Evolutionary conservation across 2,329 filamentous ascomycete genomes (phyloP), one percentile per base, ranked within the genome.

Genomic region (Aspergillus ochraceoroseus): DNA sequence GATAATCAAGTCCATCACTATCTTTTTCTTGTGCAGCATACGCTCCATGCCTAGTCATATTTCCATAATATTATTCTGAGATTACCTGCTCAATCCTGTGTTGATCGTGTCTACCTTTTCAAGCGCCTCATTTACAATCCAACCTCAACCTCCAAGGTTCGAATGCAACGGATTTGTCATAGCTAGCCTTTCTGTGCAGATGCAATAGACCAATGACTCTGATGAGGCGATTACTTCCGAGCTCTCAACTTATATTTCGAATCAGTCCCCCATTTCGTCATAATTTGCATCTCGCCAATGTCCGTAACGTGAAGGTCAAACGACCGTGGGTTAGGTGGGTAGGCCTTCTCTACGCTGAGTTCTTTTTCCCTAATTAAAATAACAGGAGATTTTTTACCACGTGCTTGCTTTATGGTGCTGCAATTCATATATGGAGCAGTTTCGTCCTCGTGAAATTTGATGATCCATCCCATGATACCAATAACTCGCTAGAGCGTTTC

Each of bases 241-340:
- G 46, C 41, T 35, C 49, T 47, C 54, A 48, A 49, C 37, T 51
- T 23, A 46, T 47, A 28, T 52, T 58, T 39, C 51, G 49, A 28
- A 44, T 49, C 30, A 50, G 41, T 38, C 49, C 50, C 42, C 44
- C 45, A 40, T 48, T 48, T 29, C 33, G 49, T 46, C 44, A 42
- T 28, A 30, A 38, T 40, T 40, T 50, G 41, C 41, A 36, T 28
- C 22, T 43, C 32, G 37, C 50, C 13, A 59, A 55, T 35, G 45
- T 61, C 22, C 59, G 53, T 15, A 55, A 57, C 51, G 60, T 64
- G 41, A 63, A 53, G 37, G 54, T 62, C 34, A 56, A 55, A 41
- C 57, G 52, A 47, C 62, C 59, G 30, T 61, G 62, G 62, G 39
- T 63, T 26, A 57, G 57, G 62, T 65, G 41, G 34, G 48, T 14